A percentile compares a stretch with the other conserved stretches of the same genome.
These are phyloP conservation scores for Cladorrhinum sp. DNA, from an alignment of 2,329 filamentous ascomycete species.

Conservation along the genomic window DNA sequence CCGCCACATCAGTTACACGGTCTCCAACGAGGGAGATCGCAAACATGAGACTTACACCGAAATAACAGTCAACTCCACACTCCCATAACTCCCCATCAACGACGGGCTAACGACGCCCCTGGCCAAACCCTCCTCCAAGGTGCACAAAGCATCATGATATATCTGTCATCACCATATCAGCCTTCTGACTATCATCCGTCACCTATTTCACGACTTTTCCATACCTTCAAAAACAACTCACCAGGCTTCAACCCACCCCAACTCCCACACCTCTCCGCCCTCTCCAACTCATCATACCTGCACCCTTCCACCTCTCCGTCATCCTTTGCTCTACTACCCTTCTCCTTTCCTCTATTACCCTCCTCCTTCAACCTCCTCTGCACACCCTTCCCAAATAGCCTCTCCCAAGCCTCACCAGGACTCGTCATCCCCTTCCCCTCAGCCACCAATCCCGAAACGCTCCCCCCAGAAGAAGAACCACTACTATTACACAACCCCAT, in stretches of 20 bases:
- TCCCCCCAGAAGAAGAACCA: conserved; percentile 45
- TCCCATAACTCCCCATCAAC: conserved; percentile 54
- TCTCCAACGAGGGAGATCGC: too few species aligned
- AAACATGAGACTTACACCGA: conserved; percentile 54
- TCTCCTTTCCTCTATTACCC: background rate
- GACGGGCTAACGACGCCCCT: conserved; percentile 52
- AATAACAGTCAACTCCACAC: conserved; percentile 66
- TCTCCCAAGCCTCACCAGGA: conserved; percentile 53
- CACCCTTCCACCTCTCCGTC: conserved; percentile 8
- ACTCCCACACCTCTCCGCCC: conserved; percentile 59
- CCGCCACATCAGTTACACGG: conserved; percentile 3
- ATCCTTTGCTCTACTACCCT: conserved; percentile 12
- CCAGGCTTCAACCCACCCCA: conserved; percentile 65
- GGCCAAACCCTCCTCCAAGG: conserved; percentile 50
- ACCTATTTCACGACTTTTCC: conserved; percentile 14
- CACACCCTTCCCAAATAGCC: conserved; percentile 45
- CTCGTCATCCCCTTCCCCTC: conserved; percentile 46
- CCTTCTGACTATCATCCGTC: background rate
- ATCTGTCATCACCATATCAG: conserved; percentile 40
- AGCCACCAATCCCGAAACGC: conserved; percentile 57
- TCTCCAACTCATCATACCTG: conserved; percentile 45
- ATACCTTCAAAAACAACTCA: conserved; percentile 61
- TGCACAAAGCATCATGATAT: conserved; percentile 62
- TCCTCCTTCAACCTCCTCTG: conserved; percentile 21
- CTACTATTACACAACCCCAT: conserved; percentile 51